Conservation (phyloP, 768 basidiomycete species). For the Xanthoconium stramineum region DNA sequence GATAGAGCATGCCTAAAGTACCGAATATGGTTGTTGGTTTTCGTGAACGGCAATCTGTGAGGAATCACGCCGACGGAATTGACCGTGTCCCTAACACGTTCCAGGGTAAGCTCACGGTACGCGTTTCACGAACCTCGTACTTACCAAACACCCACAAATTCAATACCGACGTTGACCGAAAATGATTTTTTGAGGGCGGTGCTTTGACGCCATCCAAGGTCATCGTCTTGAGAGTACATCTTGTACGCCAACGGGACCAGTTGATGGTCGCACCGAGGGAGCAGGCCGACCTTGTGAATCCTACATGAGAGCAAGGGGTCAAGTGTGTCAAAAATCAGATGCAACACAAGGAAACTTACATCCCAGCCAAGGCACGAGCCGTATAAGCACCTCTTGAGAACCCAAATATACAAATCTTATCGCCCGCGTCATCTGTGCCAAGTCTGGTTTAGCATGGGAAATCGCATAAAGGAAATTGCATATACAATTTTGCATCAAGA, state of each 20-base stretch:
- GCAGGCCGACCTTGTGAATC: conserved; percentile 69
- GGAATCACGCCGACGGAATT: conserved; percentile 67
- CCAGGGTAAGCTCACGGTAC: not conserved
- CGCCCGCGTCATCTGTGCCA: conserved; percentile 59
- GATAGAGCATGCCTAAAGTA: conserved; percentile 70
- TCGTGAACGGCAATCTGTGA: conserved; percentile 62
- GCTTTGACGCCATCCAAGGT: conserved; percentile 60
- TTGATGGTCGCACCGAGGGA: conserved; percentile 68
- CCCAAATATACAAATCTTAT: conserved; percentile 78
- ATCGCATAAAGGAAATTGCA: not conserved
- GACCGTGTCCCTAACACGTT: conserved; percentile 61
- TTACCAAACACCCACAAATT: conserved; percentile 75
- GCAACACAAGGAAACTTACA: conserved; percentile 38
- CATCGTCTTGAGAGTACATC: conserved; percentile 63
- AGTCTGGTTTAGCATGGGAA: not conserved
- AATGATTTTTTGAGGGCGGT: conserved; percentile 72
- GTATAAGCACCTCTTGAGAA: conserved; percentile 79
- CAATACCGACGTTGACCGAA: conserved; percentile 69
- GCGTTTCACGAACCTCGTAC: conserved; percentile 9
- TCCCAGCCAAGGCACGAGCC: conserved; percentile 68
- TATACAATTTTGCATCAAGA: conserved; percentile 74
- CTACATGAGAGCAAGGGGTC: conserved; percentile 24
- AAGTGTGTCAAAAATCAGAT: not conserved
- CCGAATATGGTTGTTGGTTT: conserved; percentile 55
- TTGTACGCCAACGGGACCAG: conserved; percentile 70